These are phyloP conservation scores for Brassica juncea DNA, from an alignment of 345 rosid species.

Conservation along the genomic window DNA sequence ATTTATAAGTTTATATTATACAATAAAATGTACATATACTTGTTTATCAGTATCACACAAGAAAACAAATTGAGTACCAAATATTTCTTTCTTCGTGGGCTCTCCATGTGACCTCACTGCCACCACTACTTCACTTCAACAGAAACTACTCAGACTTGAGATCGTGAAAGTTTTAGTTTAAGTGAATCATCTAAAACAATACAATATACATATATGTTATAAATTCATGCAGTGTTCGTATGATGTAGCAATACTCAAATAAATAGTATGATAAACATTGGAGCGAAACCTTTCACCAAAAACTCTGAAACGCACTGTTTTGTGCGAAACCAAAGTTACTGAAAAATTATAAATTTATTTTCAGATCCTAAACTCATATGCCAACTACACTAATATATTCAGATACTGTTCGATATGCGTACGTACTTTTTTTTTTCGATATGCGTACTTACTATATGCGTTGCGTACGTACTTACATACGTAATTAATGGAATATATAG, in stretches of 20 bases:
- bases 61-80: constrained; percentile 39
- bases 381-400: not conserved
- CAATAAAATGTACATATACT: constrained; percentile 29
- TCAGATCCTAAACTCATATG: not conserved
- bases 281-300: not conserved
- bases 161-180: constrained; percentile 18
- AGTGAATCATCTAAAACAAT: not conserved
- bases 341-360: not conserved
- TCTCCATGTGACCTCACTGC: constrained; percentile 74
- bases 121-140: constrained; percentile 38
- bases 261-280: not conserved
- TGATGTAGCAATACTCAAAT: not conserved
- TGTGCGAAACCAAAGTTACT: not conserved
- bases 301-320: not conserved
- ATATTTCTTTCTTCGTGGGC: constrained; percentile 38
- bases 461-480: constrained; percentile 18
- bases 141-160: constrained; percentile 27
- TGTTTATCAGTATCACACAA: constrained; percentile 43
- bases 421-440: constrained; percentile 1
- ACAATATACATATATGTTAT: not conserved
- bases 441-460: not conserved
- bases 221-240: not conserved
- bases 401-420: not conserved
- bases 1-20: not conserved
- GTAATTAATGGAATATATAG: constrained; percentile 14